phyloP scores from a whole-genome alignment of 1,139 yeast species.

The Scheffersomyces parashehatae region DNA sequence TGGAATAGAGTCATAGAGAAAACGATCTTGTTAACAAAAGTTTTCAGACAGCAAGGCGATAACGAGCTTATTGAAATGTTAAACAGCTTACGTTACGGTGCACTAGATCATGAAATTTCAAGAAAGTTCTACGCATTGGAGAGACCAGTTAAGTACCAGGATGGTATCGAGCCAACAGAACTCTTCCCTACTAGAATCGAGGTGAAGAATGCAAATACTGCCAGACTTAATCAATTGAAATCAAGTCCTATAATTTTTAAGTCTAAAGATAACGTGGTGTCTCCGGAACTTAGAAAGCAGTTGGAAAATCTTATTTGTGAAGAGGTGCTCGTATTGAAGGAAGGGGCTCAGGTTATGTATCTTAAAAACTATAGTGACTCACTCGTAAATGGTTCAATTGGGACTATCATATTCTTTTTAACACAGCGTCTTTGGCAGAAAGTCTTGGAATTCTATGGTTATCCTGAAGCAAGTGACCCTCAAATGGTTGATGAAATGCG shows the following conservation, averaged over 20 bases:
- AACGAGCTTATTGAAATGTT: slow-evolving; percentile 67
- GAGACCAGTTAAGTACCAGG: slow-evolving; percentile 58
- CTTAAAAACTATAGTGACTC: slow-evolving; percentile 44
- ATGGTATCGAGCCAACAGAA: slow-evolving; percentile 82
- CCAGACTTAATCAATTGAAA: slow-evolving; percentile 42
- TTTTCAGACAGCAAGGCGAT: slow-evolving; percentile 76
- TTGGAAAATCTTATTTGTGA: slow-evolving; percentile 53
- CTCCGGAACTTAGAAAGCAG: slow-evolving; percentile 17
- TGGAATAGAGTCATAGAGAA: slow-evolving; percentile 58
- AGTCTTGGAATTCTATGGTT: slow-evolving; percentile 27
- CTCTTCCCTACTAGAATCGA: slow-evolving; percentile 73
- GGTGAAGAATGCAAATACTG: slow-evolving; percentile 67
- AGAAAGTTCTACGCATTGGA: slow-evolving; percentile 47
- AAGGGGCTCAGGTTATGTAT: slow-evolving; percentile 65
- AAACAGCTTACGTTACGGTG: slow-evolving; percentile 71
- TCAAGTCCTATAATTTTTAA: slow-evolving; percentile 45
- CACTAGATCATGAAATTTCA: slow-evolving; percentile 47
- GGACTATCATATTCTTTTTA: slow-evolving; percentile 66
- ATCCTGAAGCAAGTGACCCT: slow-evolving; percentile 19
- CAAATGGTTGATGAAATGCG: slow-evolving; percentile 28
- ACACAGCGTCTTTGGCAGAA: slow-evolving; percentile 28
- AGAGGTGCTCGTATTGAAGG: slow-evolving; percentile 43
- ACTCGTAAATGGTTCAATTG: slow-evolving; percentile 60
- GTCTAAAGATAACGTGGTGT: slow-evolving; percentile 49
- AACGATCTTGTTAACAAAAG: slow-evolving; percentile 60